Conservation (phyloP, 2,329 filamentous ascomycete genomes). For the Botrytis hyacinthi region DNA sequence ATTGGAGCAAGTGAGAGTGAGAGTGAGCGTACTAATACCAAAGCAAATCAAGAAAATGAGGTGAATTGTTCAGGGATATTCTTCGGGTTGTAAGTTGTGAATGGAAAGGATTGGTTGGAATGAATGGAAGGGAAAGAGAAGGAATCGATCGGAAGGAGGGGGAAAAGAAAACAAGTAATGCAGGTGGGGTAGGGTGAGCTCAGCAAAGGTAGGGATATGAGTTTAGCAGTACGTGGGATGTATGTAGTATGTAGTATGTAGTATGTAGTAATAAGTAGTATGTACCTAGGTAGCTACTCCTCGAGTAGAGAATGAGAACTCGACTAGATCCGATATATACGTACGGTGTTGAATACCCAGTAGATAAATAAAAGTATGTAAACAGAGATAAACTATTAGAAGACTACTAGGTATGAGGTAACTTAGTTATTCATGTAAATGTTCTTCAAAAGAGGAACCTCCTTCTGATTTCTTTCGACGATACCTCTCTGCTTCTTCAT, state of each 20-base stretch:
- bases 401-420: too few species aligned
- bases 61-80: background rate
- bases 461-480: background rate
- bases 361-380: background rate
- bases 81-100: background rate
- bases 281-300: background rate
- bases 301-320: too few species aligned
- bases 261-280: too few species aligned
- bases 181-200: slow-evolving; percentile 4
- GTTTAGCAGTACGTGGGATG: background rate
- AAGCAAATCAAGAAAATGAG: background rate
- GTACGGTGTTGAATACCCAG: too few species aligned
- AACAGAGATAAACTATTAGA: background rate
- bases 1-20: background rate
- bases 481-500: background rate
- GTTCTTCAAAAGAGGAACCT: background rate
- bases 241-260: too few species aligned
- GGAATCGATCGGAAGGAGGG: slow-evolving; percentile 16
- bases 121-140: slow-evolving; percentile 7
- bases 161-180: background rate
- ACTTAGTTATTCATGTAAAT: background rate
- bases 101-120: background rate
- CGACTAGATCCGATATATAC: background rate
- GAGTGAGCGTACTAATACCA: background rate
- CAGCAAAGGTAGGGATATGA: background rate